Base-by-base conservation (phyloP, 805 yeast species). In the Candida sithepensis region DNA sequence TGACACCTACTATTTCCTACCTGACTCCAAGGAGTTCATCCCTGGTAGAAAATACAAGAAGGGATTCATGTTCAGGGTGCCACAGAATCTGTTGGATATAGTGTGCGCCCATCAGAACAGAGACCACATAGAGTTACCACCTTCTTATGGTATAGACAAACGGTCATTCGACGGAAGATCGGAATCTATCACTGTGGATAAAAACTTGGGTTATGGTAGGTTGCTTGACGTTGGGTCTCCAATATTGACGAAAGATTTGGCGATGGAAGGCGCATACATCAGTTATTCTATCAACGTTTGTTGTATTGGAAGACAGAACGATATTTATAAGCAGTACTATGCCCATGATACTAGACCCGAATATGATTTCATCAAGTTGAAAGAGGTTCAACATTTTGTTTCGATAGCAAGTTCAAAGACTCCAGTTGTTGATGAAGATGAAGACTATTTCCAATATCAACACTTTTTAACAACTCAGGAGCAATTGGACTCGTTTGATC, bases 21-120 rank as follows among this genome's bases (percentile, higher is more conserved):
- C 78, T 0, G 61, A 71, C 47, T 72, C 71, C 42, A 63, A 81
- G 51, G 53, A 71, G 1, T 61, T 82, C 12, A 57, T 63, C 34
- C 84, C 86, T 0, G 66, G 74, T 23, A 60, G 52, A 2, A 72
- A 66, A 46, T 75, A 78, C 54, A 81, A 80, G 56, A 82, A 82
- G 57, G 73, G 71, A 49, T 79, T 82, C 57, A 71, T 75, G 21
- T 82, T 82, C 58, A 76, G 70, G 55, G 69, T 82, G 41, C 88
- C 88, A 0, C 57, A 64, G 16, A 69, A 68, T 48, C 63, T 81
- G 40, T 60, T 82, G 13, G 87, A 82, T 52, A 72, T 70, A n/a
- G 61, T 73, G 2, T 82, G 87, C 54, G 65, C 69, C 7, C 75
- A 78, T 48, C 67, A 65, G 47, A 53, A 59, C 23, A 58, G 60